phyloP scores from a whole-genome alignment of 2,329 filamentous ascomycete genomes.

The Colletotrichum sp. region DNA sequence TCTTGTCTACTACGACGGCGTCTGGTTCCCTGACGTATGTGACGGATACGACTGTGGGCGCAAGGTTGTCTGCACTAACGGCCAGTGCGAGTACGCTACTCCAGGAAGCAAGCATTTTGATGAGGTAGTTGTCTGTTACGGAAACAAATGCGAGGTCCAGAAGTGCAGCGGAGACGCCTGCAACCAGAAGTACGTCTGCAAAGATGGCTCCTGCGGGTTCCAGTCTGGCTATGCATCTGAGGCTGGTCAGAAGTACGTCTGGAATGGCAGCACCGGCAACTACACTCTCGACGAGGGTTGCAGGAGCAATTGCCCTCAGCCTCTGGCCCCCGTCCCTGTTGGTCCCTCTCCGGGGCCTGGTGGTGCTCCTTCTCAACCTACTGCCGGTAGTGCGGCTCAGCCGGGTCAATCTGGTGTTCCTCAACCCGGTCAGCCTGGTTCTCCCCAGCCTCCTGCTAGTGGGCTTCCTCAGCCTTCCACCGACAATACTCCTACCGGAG shows the following conservation, averaged over 20 bases:
- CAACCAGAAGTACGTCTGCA: slow-evolving; percentile 26
- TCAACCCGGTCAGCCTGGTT: not conserved
- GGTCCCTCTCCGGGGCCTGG: not conserved
- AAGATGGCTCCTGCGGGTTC: slow-evolving; percentile 26
- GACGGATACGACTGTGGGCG: not conserved
- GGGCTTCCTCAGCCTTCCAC: too few species aligned
- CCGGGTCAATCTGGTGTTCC: not conserved
- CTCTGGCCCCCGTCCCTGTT: not conserved
- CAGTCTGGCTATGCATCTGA: slow-evolving; percentile 23
- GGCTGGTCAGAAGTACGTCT: slow-evolving; percentile 26
- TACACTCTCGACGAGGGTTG: not conserved
- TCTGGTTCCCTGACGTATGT: not conserved
- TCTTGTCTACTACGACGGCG: slow-evolving; percentile 18
- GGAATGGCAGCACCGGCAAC: not conserved
- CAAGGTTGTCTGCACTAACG: not conserved
- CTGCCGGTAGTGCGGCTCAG: not conserved
- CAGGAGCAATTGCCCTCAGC: not conserved
- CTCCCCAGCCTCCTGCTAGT: too few species aligned
- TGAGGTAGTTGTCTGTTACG: not conserved
- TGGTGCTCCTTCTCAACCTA: not conserved
- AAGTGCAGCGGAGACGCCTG: slow-evolving; percentile 35
- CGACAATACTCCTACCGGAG: too few species aligned
- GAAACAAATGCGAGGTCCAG: slow-evolving; percentile 26
- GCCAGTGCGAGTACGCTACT: not conserved
- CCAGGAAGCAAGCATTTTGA: not conserved